Evolutionary conservation across 164 flowering plant species (phyloP).

Genomic region (Annona cherimola): DNA sequence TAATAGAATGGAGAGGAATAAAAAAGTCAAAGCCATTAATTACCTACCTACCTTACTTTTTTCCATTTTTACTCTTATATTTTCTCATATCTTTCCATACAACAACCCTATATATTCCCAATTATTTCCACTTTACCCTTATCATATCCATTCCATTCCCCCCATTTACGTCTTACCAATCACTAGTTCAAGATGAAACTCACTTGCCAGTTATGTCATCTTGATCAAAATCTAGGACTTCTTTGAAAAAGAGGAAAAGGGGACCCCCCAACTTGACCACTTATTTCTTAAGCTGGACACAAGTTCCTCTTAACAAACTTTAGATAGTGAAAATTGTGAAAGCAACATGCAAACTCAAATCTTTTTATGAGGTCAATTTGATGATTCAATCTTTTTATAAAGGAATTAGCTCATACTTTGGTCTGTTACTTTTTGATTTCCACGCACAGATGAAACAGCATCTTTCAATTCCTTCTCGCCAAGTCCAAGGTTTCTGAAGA

Average conservation of each 20-base stretch:
- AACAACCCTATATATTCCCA: too few relatives aligned
- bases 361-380: not conserved
- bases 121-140: too few relatives aligned
- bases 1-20: too few relatives aligned
- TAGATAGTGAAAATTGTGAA: not conserved
- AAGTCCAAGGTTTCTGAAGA: slow-evolving; percentile 61
- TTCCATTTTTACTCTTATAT: too few relatives aligned
- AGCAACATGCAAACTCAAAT: not conserved
- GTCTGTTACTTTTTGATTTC: slow-evolving; percentile 85
- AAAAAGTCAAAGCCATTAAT: too few relatives aligned
- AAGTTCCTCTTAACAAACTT: not conserved
- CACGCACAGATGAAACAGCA: slow-evolving; percentile 80
- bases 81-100: too few relatives aligned
- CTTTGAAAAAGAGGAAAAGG: not conserved
- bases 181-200: too few relatives aligned
- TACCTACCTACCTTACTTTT: too few relatives aligned
- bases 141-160: too few relatives aligned
- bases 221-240: not conserved
- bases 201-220: not conserved
- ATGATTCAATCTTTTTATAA: not conserved
- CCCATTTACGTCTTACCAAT: too few relatives aligned
- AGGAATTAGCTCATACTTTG: slow-evolving; percentile 49
- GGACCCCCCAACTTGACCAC: not conserved
- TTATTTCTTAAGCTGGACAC: not conserved
- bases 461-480: slow-evolving; percentile 77